Base-by-base conservation (phyloP, 2,329 filamentous ascomycete genomes). In the Fusarium sp. region DNA sequence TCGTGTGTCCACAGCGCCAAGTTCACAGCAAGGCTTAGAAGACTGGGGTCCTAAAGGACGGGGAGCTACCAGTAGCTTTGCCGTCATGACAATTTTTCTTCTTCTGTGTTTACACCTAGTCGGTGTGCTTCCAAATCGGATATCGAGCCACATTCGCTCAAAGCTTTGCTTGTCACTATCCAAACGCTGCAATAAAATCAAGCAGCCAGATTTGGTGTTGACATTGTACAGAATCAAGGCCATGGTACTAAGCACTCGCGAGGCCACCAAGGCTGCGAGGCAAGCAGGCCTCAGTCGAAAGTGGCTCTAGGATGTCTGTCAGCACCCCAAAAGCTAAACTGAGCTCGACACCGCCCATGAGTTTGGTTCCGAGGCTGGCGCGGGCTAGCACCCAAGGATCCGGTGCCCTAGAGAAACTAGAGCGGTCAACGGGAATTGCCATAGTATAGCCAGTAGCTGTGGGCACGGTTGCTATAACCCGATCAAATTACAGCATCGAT, bases 401-500 rank as follows among this genome's bases (percentile, higher is more conserved):
- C 56, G 67, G 66, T 62, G 67, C 58, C 49, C 54, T 43, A 59
- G 48, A 60, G 53, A 54, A 53, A 48, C 65, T 65, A 63, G 41
- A 65, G 67, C 67, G 67, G 67, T 70, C 67, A 70, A 67, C 67
- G 50, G 57, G 56, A 65, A 53, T 65, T 65, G 61, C 65, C 60
- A 63, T 64, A 53, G 60, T 29, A 35, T 41, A 53, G 54, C 46
- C 41, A 41, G 55, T 57, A 57, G 61, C 43, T 51, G 15, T 52
- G 61, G 43, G 51, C 61, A 64, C 56, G 61, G 57, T 53, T 48
- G 48, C 48, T 50, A 27, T 57, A 46, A 31, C 36, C 31, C 60
- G 60, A 57, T 63, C 61, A 64, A 47, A 49, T 54, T 50, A 64
- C 47, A 48, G 49, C 45, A 61, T 63, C 48, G 58, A 47, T 63